These are phyloP conservation scores for Suhomyces guaymorum DNA, from an alignment of 1,139 yeast genomes.

Conservation along the genomic window DNA sequence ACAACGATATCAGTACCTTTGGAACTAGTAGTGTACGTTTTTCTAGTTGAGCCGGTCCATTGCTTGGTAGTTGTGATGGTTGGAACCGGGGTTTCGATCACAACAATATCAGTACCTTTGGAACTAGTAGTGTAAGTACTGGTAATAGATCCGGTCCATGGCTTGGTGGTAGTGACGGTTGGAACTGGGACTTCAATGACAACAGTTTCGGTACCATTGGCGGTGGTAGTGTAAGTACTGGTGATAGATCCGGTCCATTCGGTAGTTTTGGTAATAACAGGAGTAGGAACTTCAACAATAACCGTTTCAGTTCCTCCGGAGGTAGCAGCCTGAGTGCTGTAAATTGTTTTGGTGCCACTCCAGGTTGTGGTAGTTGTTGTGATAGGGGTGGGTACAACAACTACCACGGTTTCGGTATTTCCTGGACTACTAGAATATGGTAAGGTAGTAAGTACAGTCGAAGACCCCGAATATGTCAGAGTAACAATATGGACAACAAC, in stretches of 20 bases:
- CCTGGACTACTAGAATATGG: no score
- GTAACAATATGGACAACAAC: neutral
- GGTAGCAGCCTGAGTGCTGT: constrained; percentile 11
- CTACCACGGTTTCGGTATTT: no score
- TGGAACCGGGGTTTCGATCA: constrained; percentile 18
- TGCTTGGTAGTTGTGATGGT: constrained; percentile 17
- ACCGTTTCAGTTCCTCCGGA: constrained; percentile 12
- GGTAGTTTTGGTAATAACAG: constrained; percentile 21
- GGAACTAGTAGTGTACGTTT: constrained; percentile 7
- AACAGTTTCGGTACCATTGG: constrained; percentile 19
- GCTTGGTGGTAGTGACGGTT: constrained; percentile 13
- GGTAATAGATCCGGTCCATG: constrained; percentile 5
- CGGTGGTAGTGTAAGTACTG: constrained; percentile 16
- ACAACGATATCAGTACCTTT: constrained; percentile 9
- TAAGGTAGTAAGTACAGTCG: no score
- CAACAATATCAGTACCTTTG: constrained; percentile 10
- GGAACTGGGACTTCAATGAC: constrained; percentile 19
- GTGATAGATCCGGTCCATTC: constrained; percentile 18
- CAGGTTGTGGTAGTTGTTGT: constrained; percentile 10
- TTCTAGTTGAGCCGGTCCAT: constrained; percentile 14
- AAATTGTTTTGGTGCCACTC: constrained; percentile 9
- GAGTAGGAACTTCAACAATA: constrained; percentile 13
- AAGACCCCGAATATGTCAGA: no score
- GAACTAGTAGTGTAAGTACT: constrained; percentile 17
- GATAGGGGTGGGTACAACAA: constrained; percentile 18